Conservation (phyloP, 495 filamentous ascomycete species). For the Thermothielavioides terrestris region DNA sequence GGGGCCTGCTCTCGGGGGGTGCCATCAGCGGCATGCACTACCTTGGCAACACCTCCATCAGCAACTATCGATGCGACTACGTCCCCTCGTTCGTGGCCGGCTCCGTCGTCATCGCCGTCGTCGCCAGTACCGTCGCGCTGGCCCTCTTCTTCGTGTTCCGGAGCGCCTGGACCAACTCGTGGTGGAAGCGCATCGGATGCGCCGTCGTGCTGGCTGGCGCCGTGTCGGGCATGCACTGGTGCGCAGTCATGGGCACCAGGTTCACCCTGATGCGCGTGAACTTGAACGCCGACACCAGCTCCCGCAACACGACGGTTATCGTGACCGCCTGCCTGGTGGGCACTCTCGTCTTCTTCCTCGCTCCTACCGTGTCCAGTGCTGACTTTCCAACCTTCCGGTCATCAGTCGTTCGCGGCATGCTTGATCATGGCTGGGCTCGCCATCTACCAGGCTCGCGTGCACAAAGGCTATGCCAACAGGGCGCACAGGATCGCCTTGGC, state of each 20-base stretch:
- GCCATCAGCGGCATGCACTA: slow-evolving; percentile 89
- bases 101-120: slow-evolving; percentile 60
- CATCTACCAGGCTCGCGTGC: slow-evolving; percentile 47
- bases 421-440: slow-evolving; percentile 42
- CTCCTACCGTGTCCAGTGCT: neutral
- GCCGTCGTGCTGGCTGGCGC: slow-evolving; percentile 60
- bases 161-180: slow-evolving; percentile 68
- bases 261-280: slow-evolving; percentile 44
- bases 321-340: slow-evolving; percentile 57
- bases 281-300: slow-evolving; percentile 26
- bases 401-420: slow-evolving; percentile 56
- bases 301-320: slow-evolving; percentile 51
- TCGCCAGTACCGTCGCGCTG: slow-evolving; percentile 58
- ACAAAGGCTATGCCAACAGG: slow-evolving; percentile 49
- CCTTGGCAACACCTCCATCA: slow-evolving; percentile 71
- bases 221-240: slow-evolving; percentile 87
- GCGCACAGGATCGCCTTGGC: slow-evolving; percentile 74
- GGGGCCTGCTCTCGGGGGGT: slow-evolving; percentile 59
- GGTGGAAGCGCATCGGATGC: slow-evolving; percentile 62
- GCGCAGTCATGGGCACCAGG: slow-evolving; percentile 59
- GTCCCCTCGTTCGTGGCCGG: slow-evolving; percentile 50
- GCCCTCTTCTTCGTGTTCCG: slow-evolving; percentile 69
- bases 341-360: no score
- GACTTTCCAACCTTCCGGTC: slow-evolving; percentile 3
- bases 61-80: slow-evolving; percentile 63